Evolutionary conservation across 805 yeast genomes (phyloP).

Genomic region (Hanseniaspora jakobsenii): DNA sequence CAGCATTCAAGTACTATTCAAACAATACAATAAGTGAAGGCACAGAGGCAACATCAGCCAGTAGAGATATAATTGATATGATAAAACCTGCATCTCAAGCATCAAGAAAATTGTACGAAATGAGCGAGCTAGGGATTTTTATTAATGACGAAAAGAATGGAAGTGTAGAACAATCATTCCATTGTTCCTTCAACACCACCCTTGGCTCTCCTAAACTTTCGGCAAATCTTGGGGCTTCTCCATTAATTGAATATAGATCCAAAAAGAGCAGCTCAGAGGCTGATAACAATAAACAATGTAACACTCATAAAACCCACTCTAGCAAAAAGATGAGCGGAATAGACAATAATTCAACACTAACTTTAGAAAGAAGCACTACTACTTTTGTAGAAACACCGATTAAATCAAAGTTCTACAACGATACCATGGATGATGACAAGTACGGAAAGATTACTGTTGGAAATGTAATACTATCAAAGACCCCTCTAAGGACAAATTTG

Average conservation of each 20-base stretch:
- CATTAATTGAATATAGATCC: conserved; percentile 12
- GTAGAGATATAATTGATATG: background rate
- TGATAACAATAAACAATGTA: too few relatives aligned
- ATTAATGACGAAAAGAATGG: background rate
- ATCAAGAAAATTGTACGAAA: background rate
- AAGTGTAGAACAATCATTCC: conserved; percentile 7
- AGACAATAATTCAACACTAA: background rate
- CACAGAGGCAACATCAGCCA: background rate
- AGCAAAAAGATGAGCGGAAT: background rate
- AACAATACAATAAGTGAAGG: background rate
- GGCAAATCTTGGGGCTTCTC: conserved; percentile 1
- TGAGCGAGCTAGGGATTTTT: background rate
- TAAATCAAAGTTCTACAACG: background rate
- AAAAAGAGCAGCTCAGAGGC: background rate
- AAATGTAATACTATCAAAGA: conserved; percentile 13
- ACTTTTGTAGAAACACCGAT: conserved; percentile 8
- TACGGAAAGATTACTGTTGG: conserved; percentile 10
- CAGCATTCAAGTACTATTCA: background rate
- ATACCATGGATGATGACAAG: conserved; percentile 4
- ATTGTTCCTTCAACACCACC: conserved; percentile 15
- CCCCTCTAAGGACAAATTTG: conserved; percentile 9
- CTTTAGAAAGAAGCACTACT: conserved; percentile 9
- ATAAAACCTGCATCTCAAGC: background rate
- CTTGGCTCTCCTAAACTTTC: conserved; percentile 14
- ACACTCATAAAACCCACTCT: background rate